These are phyloP conservation scores for Flaveria floridana DNA, from an alignment of 140 eudicot genomes.

Conservation along the genomic window DNA sequence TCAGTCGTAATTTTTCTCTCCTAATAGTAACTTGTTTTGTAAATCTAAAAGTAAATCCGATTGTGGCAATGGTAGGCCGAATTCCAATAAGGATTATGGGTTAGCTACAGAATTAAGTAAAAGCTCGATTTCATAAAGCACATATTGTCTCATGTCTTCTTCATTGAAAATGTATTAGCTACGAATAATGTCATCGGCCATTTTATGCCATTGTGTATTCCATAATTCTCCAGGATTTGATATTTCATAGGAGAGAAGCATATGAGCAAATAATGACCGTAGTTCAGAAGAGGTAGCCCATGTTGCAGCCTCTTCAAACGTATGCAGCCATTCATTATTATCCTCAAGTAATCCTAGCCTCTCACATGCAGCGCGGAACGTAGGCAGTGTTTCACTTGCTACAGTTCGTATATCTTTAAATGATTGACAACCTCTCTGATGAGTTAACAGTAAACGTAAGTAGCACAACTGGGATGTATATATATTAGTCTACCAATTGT, in stretches of 20 bases:
- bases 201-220: background rate
- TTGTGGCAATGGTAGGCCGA: background rate
- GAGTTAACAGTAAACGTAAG: background rate
- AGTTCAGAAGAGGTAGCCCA: background rate
- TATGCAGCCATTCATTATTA: background rate
- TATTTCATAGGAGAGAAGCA: background rate
- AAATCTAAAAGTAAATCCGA: background rate
- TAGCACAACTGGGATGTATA: background rate
- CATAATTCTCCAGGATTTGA: background rate
- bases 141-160: background rate
- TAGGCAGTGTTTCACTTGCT: background rate
- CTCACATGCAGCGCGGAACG: background rate
- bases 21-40: background rate
- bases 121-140: background rate
- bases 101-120: background rate
- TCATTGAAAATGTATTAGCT: background rate
- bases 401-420: background rate
- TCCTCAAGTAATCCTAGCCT: background rate
- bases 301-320: background rate
- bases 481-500: background rate
- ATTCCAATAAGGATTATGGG: background rate
- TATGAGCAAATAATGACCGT: background rate
- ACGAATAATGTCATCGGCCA: background rate
- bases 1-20: background rate
- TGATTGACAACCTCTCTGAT: conserved; percentile 4